Base-by-base conservation (phyloP, 139 green algal genomes). In the Chlamydomonas sp. region DNA sequence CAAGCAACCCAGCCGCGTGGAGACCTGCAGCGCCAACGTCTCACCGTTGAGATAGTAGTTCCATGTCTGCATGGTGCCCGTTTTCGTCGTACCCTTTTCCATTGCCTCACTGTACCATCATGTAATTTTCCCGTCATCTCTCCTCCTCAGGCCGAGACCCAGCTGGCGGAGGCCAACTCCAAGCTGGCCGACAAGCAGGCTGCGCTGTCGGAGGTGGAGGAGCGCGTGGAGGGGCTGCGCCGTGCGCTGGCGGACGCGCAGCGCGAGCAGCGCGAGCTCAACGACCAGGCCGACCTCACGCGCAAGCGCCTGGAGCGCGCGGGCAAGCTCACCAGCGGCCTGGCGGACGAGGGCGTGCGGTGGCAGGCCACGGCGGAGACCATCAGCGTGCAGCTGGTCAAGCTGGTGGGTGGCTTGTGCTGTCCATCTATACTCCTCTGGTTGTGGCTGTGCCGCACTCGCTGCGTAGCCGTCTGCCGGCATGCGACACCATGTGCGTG, bases 281-380 rank as follows among this genome's bases (percentile, higher is more conserved):
- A 93, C 62, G 93, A 97, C 67, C 91, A 97, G 93, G 94, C 92
- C 8, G 93, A 96, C 64, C 89, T 96, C 31, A 97, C 94, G 3
- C 90, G 90, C 59, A 91, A 93, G 87, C 90, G 95, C 4, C 91
- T 98, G 76, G 91, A 93, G 73, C 92, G 95, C 8, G 96, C 96
- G 7, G 95, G 93, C 62, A 97, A 98, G 92, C 93, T 98, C 20
- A 97, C 94, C 0, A 92, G 80, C 72, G 96, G 89, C 1, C 92
- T 98, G 58, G 95, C 89, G 1, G 95, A 96, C 81, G 96, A 98
- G 92, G 93, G 93, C 20, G 92, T 97, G 66, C 93, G 96, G 4
- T 98, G 96, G 96, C 82, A 92, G 80, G 63, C 78, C 18, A 97
- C 94, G 0, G 95, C 93, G 4, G 93, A 95, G 66, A 82, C 73